A percentile compares a stretch with the other conserved stretches of the same genome.
phyloP scores from a whole-genome alignment of 495 filamentous ascomycete species.

The Aspergillus mulundensis region DNA sequence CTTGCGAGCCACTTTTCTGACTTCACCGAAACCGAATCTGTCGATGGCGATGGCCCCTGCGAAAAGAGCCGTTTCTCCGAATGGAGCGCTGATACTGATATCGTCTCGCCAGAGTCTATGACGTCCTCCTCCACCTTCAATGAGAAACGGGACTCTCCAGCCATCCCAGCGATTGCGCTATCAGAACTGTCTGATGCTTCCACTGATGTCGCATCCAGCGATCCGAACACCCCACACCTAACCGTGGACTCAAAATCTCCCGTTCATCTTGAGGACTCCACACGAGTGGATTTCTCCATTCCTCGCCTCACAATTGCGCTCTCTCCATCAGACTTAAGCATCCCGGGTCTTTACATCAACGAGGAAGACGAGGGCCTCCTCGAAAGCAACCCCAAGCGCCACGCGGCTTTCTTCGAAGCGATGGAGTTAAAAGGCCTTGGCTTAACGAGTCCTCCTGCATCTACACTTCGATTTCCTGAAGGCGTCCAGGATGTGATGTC shows the following conservation, averaged over 20 bases:
- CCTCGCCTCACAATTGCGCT: conserved; percentile 32
- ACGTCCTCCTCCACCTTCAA: conserved; percentile 33
- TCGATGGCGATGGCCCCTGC: conserved; percentile 18
- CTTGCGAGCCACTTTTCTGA: conserved; percentile 42
- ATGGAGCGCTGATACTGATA: conserved; percentile 43
- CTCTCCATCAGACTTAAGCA: conserved; percentile 28
- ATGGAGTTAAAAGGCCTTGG: conserved; percentile 32
- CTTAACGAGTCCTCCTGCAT: conserved; percentile 24
- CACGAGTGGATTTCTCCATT: conserved; percentile 24
- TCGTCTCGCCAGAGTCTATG: conserved; percentile 38
- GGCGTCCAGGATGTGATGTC: conserved; percentile 5
- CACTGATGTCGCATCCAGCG: conserved; percentile 24
- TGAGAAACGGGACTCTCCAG: conserved; percentile 17
- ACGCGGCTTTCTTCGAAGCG: conserved; percentile 40
- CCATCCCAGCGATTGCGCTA: conserved; percentile 22
- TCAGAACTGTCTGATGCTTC: conserved; percentile 26
- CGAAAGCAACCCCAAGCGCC: conserved; percentile 44
- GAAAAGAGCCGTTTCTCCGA: conserved; percentile 46
- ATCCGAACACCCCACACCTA: conserved; percentile 41
- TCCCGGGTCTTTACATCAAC: conserved; percentile 35
- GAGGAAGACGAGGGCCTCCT: conserved; percentile 32
- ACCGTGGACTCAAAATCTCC: conserved; percentile 36
- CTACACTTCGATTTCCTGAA: conserved; percentile 25
- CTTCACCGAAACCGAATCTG: conserved; percentile 37
- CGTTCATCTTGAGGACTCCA: conserved; percentile 28